Evolutionary conservation across 192 early-diverging fungal genomes (phyloP).

Genomic region (Diversispora eburnea): DNA sequence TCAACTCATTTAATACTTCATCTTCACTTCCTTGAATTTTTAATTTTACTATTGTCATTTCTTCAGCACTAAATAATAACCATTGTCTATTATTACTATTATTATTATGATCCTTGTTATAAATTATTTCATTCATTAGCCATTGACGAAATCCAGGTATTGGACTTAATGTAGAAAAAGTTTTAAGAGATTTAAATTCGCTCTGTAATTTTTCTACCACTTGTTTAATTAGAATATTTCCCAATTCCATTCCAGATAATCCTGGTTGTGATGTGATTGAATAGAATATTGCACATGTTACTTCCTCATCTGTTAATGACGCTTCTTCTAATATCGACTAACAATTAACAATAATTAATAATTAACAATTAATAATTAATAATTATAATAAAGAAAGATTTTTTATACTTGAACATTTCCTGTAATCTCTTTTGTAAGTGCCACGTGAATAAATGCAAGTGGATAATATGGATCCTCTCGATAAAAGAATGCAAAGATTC

Average conservation of each 20-base stretch:
- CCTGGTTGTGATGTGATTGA: slow-evolving; percentile 88
- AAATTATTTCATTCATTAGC: slow-evolving; percentile 44
- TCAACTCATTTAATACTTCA: slow-evolving; percentile 18
- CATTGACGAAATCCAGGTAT: slow-evolving; percentile 85
- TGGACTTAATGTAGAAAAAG: slow-evolving; percentile 87
- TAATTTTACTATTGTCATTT: no score
- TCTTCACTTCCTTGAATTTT: background rate
- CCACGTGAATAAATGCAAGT: slow-evolving; percentile 88
- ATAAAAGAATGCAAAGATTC: slow-evolving; percentile 86
- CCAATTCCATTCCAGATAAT: slow-evolving; percentile 85
- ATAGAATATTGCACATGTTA: slow-evolving; percentile 83
- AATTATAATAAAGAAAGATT: slow-evolving; percentile 33
- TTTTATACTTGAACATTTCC: slow-evolving; percentile 58
- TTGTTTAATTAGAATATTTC: slow-evolving; percentile 86
- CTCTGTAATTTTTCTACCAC: slow-evolving; percentile 77
- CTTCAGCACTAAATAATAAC: background rate
- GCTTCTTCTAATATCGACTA: slow-evolving; percentile 56
- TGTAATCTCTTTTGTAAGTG: slow-evolving; percentile 61
- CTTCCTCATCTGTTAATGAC: slow-evolving; percentile 29
- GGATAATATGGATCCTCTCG: slow-evolving; percentile 74
- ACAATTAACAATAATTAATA: background rate
- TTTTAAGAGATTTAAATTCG: slow-evolving; percentile 65
- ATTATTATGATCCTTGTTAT: background rate
- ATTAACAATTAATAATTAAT: background rate
- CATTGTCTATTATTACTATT: no score